Evolutionary conservation across 2,329 filamentous ascomycete species (phyloP).

Genomic region (Apiospora malaysiana): DNA sequence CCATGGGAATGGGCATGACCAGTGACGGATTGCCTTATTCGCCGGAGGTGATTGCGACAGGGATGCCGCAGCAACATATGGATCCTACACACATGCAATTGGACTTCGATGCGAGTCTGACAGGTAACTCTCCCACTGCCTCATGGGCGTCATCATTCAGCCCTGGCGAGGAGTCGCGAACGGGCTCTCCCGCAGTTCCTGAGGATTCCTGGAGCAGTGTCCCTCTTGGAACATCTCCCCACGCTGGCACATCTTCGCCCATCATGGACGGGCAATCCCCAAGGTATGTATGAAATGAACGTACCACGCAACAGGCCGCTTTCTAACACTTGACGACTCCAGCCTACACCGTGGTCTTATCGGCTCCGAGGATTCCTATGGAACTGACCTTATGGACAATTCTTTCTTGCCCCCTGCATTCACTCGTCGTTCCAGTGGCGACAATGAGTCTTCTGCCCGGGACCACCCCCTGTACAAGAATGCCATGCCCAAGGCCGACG

Average conservation of each 20-base stretch:
- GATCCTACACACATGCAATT: conserved; percentile 62
- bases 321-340: conserved; percentile 38
- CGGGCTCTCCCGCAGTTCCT: conserved; percentile 54
- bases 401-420: conserved; percentile 50
- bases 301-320: conserved; percentile 37
- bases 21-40: conserved; percentile 50
- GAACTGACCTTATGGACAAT: conserved; percentile 43
- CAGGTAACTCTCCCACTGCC: conserved; percentile 56
- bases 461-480: conserved; percentile 76
- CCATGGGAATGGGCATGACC: conserved; percentile 51
- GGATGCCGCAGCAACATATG: conserved; percentile 59
- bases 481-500: conserved; percentile 68
- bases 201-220: conserved; percentile 55
- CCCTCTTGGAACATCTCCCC: conserved; percentile 49
- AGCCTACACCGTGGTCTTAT: conserved; percentile 47
- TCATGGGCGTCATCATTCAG: conserved; percentile 59
- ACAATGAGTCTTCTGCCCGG: conserved; percentile 61
- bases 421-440: conserved; percentile 55
- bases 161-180: conserved; percentile 54
- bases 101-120: conserved; percentile 56
- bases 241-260: conserved; percentile 55
- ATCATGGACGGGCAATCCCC: conserved; percentile 57
- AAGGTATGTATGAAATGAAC: conserved; percentile 51
- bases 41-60: conserved; percentile 47
- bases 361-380: conserved; percentile 45